phyloP scores from a whole-genome alignment of 805 yeast genomes.

The Candida coquimbonensis region DNA sequence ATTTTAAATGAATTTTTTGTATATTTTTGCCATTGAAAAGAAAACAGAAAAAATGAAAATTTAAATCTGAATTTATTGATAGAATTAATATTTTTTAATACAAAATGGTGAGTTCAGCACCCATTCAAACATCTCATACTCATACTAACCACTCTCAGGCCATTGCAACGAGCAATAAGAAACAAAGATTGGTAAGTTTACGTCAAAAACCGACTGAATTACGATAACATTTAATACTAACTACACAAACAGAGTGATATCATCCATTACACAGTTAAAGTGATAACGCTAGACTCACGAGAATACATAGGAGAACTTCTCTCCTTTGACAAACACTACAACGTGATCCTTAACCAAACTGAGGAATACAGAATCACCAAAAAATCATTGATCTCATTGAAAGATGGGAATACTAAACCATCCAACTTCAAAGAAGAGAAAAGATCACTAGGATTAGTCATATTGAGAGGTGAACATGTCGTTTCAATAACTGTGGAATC shows the following conservation, averaged over 20 bases:
- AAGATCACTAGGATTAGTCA: slow-evolving; percentile 71
- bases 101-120: slow-evolving; percentile 7
- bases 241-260: slow-evolving; percentile 40
- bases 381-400: slow-evolving; percentile 36
- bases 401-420: slow-evolving; percentile 28
- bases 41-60: background rate
- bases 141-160: slow-evolving; percentile 12
- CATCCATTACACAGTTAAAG: slow-evolving; percentile 64
- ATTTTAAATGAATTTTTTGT: background rate
- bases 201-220: background rate
- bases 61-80: too few species aligned
- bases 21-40: background rate
- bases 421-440: slow-evolving; percentile 50
- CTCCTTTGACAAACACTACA: slow-evolving; percentile 88
- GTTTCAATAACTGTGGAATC: slow-evolving; percentile 40
- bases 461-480: slow-evolving; percentile 83
- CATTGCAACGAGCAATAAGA: slow-evolving; percentile 27
- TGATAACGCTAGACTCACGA: slow-evolving; percentile 71
- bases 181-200: slow-evolving; percentile 36
- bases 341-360: slow-evolving; percentile 74
- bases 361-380: slow-evolving; percentile 77
- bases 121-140: background rate
- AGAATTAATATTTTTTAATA: too few species aligned
- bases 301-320: slow-evolving; percentile 72
- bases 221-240: background rate